Conservation (phyloP, 768 basidiomycete species). For the Clathrus columnatus region DNA sequence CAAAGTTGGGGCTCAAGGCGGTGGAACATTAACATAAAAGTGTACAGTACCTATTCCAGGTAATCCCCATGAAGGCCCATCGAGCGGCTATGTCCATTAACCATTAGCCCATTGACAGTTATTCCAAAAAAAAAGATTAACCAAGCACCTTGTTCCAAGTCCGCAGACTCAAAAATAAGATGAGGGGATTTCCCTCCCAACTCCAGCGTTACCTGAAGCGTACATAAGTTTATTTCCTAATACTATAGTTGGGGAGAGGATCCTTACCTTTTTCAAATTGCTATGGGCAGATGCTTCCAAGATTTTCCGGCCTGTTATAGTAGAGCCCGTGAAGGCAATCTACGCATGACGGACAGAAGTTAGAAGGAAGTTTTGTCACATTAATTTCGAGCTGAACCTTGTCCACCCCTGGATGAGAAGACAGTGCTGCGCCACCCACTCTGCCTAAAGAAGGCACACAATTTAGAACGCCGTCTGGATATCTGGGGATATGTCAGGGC, state of each 20-base stretch:
- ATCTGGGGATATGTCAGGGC: conserved; percentile 33
- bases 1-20: too few species aligned
- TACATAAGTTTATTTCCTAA: conserved; percentile 5
- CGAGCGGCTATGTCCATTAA: conserved; percentile 46
- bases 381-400: conserved; percentile 32
- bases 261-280: conserved; percentile 81
- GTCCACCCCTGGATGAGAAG: conserved; percentile 78
- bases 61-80: conserved; percentile 81
- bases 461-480: conserved; percentile 88
- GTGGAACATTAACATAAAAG: too few species aligned
- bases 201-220: conserved; percentile 70
- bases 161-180: conserved; percentile 83
- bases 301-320: conserved; percentile 79
- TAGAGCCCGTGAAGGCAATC: conserved; percentile 92
- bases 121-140: background rate
- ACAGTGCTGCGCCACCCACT: conserved; percentile 78
- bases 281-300: conserved; percentile 88
- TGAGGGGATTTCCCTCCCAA: conserved; percentile 91
- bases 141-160: conserved; percentile 68
- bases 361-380: background rate
- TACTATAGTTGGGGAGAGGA: conserved; percentile 13
- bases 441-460: conserved; percentile 75
- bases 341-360: background rate
- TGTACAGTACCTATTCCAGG: conserved; percentile 47
- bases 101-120: background rate